Evolutionary conservation across 176 grass and related monocot genomes (phyloP), one percentile per base, ranked within the genome.

Genomic region (Ampelocalamus luodianensis): DNA sequence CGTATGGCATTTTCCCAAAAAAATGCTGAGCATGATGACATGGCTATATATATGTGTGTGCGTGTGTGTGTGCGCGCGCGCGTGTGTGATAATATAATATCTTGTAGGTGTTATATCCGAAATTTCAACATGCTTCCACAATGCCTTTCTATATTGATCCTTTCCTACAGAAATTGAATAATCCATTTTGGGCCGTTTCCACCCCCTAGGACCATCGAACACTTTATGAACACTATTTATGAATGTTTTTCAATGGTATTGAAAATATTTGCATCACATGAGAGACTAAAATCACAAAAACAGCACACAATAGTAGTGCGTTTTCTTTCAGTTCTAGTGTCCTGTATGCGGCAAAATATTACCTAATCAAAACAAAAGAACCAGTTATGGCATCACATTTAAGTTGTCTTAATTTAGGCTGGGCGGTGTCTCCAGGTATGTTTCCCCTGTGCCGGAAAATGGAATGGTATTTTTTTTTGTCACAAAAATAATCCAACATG

Each of bases 251-350:
- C 15, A 43, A 18, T 39, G 40, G 55, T 44, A 37, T 77, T 77
- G 22, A 51, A 78, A 26, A 61, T 77, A 77, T 77, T 61, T 77
- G 75, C 55, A 61, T 16, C 6, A 5, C 54, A 26, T 40, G 14
- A 56, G 48, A 60, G 34, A 81, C 34, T 42, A 69, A 20, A 20
- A 56, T 69, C 2, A 42, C 37, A 20, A 68, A 68, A 68, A 24
- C 34, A 11, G 20, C 34, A 39, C 38, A 44, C 39, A 6, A 13
- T 43, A 23, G 10, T 55, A 24, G 32, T 51, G 12, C 4, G 9
- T 44, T 44, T 44, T 44, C 43, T 44, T 44, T 9, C 43, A 44
- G 8, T 10, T 44, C 43, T 44, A 44, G 43, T 69, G 4, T 42
- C 56, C 23, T 42, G 8, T 70, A n/a, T 44, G 38, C 5, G 6